Percentiles rank a stretch among this genome's conserved stretches.
Evolutionary conservation across 2,329 filamentous ascomycete species (phyloP).

Genomic region (Xylariomycetidae sp.): DNA sequence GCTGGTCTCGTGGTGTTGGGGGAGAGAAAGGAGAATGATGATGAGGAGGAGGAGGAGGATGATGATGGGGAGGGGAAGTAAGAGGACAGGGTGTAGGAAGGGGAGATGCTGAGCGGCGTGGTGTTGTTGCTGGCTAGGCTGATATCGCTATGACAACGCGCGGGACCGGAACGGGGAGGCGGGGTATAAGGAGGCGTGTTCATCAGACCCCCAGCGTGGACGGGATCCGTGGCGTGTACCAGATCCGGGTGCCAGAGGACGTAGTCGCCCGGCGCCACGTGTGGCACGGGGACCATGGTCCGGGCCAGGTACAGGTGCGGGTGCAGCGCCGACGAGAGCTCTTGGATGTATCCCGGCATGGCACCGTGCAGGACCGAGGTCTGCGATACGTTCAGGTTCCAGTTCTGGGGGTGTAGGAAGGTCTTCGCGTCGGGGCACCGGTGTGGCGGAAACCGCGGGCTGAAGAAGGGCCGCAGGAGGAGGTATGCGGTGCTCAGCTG

Average conservation of each 20-base stretch:
- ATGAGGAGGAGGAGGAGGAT: not conserved
- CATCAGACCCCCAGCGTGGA: constrained; percentile 65
- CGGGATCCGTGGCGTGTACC: constrained; percentile 76
- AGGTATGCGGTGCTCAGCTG: constrained; percentile 73
- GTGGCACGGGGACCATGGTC: constrained; percentile 68
- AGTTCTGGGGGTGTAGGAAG: constrained; percentile 51
- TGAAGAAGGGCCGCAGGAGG: constrained; percentile 80
- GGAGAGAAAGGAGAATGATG: too few species aligned
- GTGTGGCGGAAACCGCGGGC: constrained; percentile 34
- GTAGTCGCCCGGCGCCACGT: constrained; percentile 67
- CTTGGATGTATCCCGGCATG: constrained; percentile 61
- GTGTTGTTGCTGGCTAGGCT: constrained; percentile 1
- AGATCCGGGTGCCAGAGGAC: constrained; percentile 79
- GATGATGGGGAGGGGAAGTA: constrained; percentile 1
- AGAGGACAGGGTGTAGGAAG: not conserved
- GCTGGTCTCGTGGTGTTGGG: constrained; percentile 1
- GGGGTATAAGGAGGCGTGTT: too few species aligned
- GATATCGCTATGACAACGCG: too few species aligned
- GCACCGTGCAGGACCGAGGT: constrained; percentile 65
- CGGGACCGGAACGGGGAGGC: too few species aligned
- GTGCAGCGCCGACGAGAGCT: constrained; percentile 59
- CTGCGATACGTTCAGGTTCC: constrained; percentile 45
- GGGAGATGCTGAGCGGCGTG: too few species aligned
- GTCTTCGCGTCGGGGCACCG: constrained; percentile 26
- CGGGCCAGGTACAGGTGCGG: constrained; percentile 62